phyloP scores from a whole-genome alignment of 228 moss, liverwort and hornwort species.

The Sphagnum fallax region DNA sequence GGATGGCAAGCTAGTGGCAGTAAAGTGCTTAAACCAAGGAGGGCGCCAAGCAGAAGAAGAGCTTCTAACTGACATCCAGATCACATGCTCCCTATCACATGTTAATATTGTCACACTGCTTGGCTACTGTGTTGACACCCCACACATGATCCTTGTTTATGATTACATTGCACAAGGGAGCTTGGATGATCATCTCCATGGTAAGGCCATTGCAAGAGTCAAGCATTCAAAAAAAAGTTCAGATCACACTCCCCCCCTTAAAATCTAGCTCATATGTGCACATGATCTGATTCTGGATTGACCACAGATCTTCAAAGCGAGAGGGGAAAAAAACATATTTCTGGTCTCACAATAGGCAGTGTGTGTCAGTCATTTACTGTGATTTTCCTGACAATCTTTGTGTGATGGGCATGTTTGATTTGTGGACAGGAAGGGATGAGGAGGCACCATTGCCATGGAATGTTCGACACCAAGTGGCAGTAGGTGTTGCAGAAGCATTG shows the following conservation, averaged over 20 bases:
- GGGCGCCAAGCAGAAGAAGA: conserved; percentile 68
- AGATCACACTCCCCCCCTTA: no score
- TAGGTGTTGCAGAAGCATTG: conserved; percentile 45
- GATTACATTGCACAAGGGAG: conserved; percentile 45
- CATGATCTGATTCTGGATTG: no score
- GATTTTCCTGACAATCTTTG: no score
- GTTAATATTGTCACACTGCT: conserved; percentile 61
- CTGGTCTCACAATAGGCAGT: no score
- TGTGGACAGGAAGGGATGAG: conserved; percentile 33
- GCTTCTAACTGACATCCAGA: conserved; percentile 67
- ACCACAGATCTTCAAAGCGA: no score
- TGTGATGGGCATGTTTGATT: no score
- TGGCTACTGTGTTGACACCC: conserved; percentile 65
- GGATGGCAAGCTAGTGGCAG: conserved; percentile 74
- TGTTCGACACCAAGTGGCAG: conserved; percentile 39
- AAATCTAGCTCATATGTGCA: no score
- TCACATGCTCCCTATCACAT: conserved; percentile 76
- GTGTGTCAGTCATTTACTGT: no score
- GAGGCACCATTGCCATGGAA: conserved; percentile 45
- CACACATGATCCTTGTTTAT: conserved; percentile 30
- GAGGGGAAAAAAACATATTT: no score
- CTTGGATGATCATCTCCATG: conserved; percentile 44
- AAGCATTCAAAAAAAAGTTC: no score
- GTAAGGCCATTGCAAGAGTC: conserved; percentile 13
- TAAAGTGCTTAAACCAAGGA: conserved; percentile 67